phyloP scores from a whole-genome alignment of 2,329 filamentous ascomycete species.

The Epichloe coenophiala region DNA sequence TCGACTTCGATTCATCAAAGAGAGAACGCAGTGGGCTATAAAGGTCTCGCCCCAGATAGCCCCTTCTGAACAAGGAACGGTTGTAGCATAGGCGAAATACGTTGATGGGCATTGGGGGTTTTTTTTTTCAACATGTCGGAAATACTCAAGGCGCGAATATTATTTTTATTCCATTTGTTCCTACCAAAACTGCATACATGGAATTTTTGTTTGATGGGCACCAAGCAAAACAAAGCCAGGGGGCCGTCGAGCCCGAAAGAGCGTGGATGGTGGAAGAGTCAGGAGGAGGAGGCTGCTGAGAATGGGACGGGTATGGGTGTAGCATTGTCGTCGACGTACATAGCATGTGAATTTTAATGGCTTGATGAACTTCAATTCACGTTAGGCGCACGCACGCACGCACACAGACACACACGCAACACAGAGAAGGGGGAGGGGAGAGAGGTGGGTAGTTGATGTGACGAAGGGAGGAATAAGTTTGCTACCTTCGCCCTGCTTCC shows the following conservation, averaged over 20 bases:
- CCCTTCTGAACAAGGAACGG: conserved; percentile 9
- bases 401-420: too few species aligned
- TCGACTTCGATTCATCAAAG: not conserved
- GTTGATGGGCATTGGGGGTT: conserved; percentile 9
- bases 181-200: not conserved
- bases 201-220: not conserved
- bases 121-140: conserved; percentile 2
- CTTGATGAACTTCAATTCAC: not conserved
- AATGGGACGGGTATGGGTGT: conserved; percentile 3
- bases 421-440: too few species aligned
- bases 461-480: not conserved
- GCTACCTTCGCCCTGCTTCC: conserved; percentile 14
- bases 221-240: not conserved
- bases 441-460: not conserved
- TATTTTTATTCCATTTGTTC: not conserved
- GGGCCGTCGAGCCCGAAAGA: not conserved
- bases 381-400: not conserved
- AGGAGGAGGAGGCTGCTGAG: not conserved
- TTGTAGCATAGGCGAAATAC: conserved; percentile 22
- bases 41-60: conserved; percentile 1
- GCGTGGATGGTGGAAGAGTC: not conserved
- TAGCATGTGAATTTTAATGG: conserved; percentile 4
- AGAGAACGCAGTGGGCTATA: conserved; percentile 1
- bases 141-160: not conserved
- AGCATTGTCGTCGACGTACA: conserved; percentile 7